phyloP scores from a whole-genome alignment of 495 filamentous ascomycete genomes.

The Terfezia claveryi region DNA sequence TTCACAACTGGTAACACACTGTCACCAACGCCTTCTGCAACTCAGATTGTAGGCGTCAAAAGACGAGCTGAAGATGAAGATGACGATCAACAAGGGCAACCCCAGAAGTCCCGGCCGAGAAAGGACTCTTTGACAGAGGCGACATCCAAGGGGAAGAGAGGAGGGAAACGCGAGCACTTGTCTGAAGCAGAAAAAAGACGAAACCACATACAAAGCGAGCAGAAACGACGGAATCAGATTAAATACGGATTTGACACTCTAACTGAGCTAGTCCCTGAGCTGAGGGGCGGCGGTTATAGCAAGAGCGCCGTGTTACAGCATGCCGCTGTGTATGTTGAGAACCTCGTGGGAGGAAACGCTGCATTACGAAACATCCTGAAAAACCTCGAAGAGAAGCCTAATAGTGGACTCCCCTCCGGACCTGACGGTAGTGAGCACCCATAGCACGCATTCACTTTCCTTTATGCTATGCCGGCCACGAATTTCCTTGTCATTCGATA shows the following conservation, averaged over 20 bases:
- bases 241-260: slow-evolving; percentile 57
- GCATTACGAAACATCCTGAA: slow-evolving; percentile 3
- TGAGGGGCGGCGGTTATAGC: slow-evolving; percentile 47
- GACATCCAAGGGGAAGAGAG: background rate
- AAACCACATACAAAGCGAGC: slow-evolving; percentile 77
- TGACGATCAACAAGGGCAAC: slow-evolving; percentile 2
- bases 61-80: slow-evolving; percentile 14
- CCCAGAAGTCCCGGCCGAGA: slow-evolving; percentile 9
- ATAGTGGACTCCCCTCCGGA: background rate
- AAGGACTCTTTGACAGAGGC: background rate
- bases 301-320: slow-evolving; percentile 56
- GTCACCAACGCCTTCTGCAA: slow-evolving; percentile 5
- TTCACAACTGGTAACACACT: slow-evolving; percentile 14
- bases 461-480: background rate
- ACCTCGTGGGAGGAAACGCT: slow-evolving; percentile 42
- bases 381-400: background rate
- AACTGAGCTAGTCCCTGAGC: slow-evolving; percentile 43
- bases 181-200: slow-evolving; percentile 64
- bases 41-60: slow-evolving; percentile 10
- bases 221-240: slow-evolving; percentile 62
- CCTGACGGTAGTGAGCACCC: background rate
- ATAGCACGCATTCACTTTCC: no score
- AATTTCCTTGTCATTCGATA: background rate
- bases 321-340: slow-evolving; percentile 51
- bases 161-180: slow-evolving; percentile 45